phyloP scores from a whole-genome alignment of 2,329 filamentous ascomycete species.

The Metarhizium brunneum region DNA sequence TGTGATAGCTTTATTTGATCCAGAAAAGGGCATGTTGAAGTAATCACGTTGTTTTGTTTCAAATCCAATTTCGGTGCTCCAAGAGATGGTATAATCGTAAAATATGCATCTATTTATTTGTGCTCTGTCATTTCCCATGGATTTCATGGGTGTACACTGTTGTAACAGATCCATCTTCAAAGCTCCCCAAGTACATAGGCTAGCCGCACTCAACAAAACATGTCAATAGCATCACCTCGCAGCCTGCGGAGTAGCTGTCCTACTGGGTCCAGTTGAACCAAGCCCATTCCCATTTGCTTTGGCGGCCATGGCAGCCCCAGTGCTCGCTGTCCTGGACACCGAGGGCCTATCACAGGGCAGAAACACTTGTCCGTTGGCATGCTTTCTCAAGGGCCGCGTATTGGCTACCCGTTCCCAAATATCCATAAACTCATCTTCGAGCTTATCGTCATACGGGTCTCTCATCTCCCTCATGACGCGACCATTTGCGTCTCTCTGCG shows the following conservation, averaged over 20 bases:
- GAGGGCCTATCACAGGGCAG: slow-evolving; percentile 7
- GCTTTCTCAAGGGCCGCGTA: slow-evolving; percentile 12
- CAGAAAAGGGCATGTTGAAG: too few species aligned
- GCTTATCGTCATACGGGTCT: slow-evolving; percentile 7
- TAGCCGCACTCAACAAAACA: background rate
- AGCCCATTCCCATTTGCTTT: background rate
- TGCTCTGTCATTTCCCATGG: background rate
- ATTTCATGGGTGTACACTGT: background rate
- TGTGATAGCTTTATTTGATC: too few species aligned
- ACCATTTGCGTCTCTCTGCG: slow-evolving; percentile 1
- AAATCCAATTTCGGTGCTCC: background rate
- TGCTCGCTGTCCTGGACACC: background rate
- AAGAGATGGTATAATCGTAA: background rate
- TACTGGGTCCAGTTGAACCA: background rate
- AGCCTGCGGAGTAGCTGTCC: background rate
- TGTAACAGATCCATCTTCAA: background rate
- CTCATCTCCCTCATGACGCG: slow-evolving; percentile 5
- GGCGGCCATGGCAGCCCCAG: background rate
- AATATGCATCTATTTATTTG: background rate
- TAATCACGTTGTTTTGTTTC: too few species aligned
- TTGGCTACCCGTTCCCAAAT: slow-evolving; percentile 16
- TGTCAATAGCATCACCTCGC: background rate
- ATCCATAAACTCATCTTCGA: slow-evolving; percentile 16
- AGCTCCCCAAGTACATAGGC: background rate
- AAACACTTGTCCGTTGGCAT: slow-evolving; percentile 9